These are phyloP conservation scores for Cicer judaicum DNA, from an alignment of 306 rosid species.

Conservation along the genomic window DNA sequence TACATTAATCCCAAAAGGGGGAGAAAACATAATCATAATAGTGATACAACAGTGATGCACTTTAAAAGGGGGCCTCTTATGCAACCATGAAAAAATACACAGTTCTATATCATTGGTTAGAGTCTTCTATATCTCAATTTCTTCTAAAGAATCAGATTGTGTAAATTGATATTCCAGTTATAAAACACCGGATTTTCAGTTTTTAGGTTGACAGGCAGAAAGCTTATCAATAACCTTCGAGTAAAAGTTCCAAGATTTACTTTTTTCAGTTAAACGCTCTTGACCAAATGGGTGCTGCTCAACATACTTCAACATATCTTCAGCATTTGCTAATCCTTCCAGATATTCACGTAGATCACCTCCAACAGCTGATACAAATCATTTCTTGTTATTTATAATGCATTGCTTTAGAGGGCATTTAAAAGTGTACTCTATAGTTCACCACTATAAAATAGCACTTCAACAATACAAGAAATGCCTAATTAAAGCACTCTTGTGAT, in stretches of 20 bases:
- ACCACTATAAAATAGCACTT: background rate
- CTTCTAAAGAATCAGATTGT: background rate
- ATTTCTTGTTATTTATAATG: background rate
- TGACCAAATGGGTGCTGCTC: conserved; percentile 73
- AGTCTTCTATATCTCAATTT: background rate
- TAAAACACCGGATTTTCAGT: background rate
- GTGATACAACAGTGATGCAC: background rate
- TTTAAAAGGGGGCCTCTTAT: background rate
- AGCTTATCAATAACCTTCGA: conserved; percentile 45
- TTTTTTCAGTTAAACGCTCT: conserved; percentile 50
- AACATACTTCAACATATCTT: conserved; percentile 54
- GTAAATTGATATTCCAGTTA: conserved; percentile 8
- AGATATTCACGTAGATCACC: conserved; percentile 69
- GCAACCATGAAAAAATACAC: background rate
- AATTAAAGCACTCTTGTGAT: conserved; percentile 7
- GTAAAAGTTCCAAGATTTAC: conserved; percentile 72
- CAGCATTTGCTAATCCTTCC: conserved; percentile 60
- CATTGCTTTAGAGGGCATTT: conserved; percentile 10
- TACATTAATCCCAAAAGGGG: background rate
- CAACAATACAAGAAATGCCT: background rate
- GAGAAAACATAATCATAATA: background rate
- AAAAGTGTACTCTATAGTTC: background rate
- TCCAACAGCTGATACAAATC: conserved; percentile 54
- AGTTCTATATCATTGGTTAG: background rate
- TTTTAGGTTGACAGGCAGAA: conserved; percentile 16